phyloP scores from a whole-genome alignment of 768 basidiomycete species.

The Suillus discolor region DNA sequence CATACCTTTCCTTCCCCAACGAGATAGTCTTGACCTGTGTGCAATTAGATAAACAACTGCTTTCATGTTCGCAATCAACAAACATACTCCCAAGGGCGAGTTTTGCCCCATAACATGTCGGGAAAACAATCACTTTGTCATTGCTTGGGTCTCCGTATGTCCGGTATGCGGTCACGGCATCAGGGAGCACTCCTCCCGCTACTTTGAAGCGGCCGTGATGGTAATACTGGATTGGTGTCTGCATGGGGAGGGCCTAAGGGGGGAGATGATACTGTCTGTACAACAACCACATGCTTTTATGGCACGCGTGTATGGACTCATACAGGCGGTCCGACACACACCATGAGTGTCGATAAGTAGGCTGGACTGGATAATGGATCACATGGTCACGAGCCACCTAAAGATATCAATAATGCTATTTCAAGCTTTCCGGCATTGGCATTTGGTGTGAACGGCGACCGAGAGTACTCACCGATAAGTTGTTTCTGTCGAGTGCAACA shows the following conservation, averaged over 20 bases:
- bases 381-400: background rate
- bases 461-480: background rate
- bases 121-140: conserved; percentile 55
- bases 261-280: background rate
- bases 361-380: background rate
- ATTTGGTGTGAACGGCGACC: conserved; percentile 1
- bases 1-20: conserved; percentile 52
- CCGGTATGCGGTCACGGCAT: conserved; percentile 59
- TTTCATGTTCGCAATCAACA: conserved; percentile 24
- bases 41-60: conserved; percentile 25
- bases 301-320: background rate
- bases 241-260: conserved; percentile 9
- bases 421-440: background rate
- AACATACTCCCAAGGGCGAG: conserved; percentile 47
- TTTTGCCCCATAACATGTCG: conserved; percentile 56
- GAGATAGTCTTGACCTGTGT: conserved; percentile 47
- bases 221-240: conserved; percentile 42
- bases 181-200: conserved; percentile 53
- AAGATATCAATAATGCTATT: background rate
- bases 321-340: background rate
- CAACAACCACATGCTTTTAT: conserved; percentile 1
- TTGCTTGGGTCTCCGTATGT: conserved; percentile 54
- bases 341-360: background rate
- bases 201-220: conserved; percentile 57
- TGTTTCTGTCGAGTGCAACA: background rate